phyloP scores from a whole-genome alignment of 306 rosid species.

The Vachellia collinsii region DNA sequence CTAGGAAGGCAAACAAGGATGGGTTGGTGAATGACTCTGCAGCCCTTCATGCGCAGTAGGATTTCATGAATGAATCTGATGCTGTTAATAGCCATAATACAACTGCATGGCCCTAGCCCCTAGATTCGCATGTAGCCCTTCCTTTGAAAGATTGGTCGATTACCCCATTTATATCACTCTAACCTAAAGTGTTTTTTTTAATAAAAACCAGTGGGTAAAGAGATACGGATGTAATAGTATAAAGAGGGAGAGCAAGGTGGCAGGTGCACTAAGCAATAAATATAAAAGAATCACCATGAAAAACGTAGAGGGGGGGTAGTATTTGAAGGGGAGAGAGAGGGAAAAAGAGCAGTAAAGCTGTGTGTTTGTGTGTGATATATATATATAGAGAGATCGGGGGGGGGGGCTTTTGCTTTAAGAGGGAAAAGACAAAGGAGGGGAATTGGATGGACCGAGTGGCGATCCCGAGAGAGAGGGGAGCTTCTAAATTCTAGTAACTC shows the following conservation, averaged over 20 bases:
- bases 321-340: not conserved
- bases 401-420: not conserved
- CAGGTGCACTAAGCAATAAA: not conserved
- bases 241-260: not conserved
- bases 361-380: too few relatives aligned
- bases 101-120: not conserved
- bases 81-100: not conserved
- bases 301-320: too few relatives aligned
- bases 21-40: not conserved
- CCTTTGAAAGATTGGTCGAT: not conserved
- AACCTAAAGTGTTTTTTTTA: not conserved
- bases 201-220: not conserved
- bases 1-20: too few relatives aligned
- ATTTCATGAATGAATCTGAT: not conserved
- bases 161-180: not conserved
- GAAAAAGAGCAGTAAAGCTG: constrained; percentile 1
- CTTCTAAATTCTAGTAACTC: constrained; percentile 18
- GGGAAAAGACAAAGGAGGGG: constrained; percentile 34
- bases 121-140: not conserved
- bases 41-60: not conserved
- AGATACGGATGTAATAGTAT: not conserved
- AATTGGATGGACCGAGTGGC: constrained; percentile 28
- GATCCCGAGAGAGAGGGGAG: constrained; percentile 53
- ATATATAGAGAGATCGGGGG: not conserved
- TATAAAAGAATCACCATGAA: not conserved